phyloP scores from a whole-genome alignment of 345 rosid genomes.

The Rubroshorea leprosula region DNA sequence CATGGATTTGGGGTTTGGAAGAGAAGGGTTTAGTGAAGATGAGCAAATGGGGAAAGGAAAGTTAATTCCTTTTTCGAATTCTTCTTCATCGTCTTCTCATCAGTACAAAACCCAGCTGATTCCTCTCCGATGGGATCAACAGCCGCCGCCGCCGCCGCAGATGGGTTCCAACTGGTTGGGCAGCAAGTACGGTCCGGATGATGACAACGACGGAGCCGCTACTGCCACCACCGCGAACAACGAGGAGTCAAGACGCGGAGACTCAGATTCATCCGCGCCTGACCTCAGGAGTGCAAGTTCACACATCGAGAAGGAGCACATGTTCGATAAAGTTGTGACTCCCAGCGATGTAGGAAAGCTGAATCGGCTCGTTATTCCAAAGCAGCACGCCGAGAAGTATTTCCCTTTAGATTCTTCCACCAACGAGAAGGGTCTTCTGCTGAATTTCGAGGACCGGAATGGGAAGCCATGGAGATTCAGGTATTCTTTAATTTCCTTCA shows the following conservation, averaged over 20 bases:
- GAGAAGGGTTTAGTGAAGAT: conserved; percentile 24
- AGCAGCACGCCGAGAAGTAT: conserved; percentile 73
- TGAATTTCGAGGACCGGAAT: conserved; percentile 64
- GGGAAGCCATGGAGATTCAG: conserved; percentile 66
- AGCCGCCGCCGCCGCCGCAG: conserved; percentile 12
- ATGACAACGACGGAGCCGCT: conserved; percentile 15
- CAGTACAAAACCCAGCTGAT: conserved; percentile 18
- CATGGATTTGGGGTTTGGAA: conserved; percentile 28
- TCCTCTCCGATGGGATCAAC: conserved; percentile 14
- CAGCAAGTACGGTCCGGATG: conserved; percentile 20
- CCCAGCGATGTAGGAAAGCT: conserved; percentile 70
- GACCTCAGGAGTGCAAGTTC: conserved; percentile 14
- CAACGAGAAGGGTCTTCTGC: conserved; percentile 61
- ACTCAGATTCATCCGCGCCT: conserved; percentile 10
- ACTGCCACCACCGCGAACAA: conserved; percentile 1
- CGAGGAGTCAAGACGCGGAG: conserved; percentile 16
- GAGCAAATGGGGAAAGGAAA: conserved; percentile 22
- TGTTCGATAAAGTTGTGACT: conserved; percentile 57
- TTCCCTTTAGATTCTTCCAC: conserved; percentile 72
- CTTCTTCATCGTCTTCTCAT: conserved; percentile 29
- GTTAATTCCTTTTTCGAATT: conserved; percentile 18
- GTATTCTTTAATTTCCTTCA: too few relatives aligned
- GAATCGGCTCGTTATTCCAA: conserved; percentile 55
- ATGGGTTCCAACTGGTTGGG: conserved; percentile 34
- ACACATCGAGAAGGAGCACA: conserved; percentile 39